Evolutionary conservation across 768 basidiomycete species (phyloP), one percentile per base, ranked within the genome.

Genomic region (Mrakia blollopis): DNA sequence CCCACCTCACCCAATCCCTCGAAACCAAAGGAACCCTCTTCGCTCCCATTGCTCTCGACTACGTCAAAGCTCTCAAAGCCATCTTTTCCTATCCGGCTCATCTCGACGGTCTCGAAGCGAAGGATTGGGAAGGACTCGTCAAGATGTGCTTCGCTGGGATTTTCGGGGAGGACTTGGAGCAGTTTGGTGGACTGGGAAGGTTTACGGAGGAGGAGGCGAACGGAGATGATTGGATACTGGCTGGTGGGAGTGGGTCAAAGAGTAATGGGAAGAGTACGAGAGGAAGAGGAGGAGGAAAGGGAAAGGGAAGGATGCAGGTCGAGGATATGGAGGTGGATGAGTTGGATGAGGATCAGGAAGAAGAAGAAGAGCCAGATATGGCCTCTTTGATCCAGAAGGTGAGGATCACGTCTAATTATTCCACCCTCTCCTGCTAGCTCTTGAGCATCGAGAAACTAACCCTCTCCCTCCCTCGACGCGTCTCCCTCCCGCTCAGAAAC

Each of bases 91-190:
- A 89, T 83, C 82, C 85, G 3, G 90, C 93, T 3, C 94, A 98
- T 83, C 85, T 95, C 74, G 91, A 95, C 62, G 89, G 91, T 80
- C 81, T 95, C 72, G 88, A 88, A 14, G 85, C 87, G 50, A 84
- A 85, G 0, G 84, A 80, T 44, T 98, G 96, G 96, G 82, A 89
- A 39, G 85, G 84, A 47, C 83, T 93, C 62, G 87, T 91, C 50
- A 88, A 89, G 79, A 84, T 92, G 57, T 88, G 87, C 54, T 94
- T 96, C 85, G 92, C 93, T 80, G 88, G 90, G 7, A 85, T 94
- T 32, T 78, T 62, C 30, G 72, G 61, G 32, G 77, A 78, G 52
- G 73, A 74, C 5, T 39, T 78, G 0, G 57, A 65, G 16, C 65
- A 68, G 37, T 28, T 57, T 8, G 67, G 71, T 9, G 57, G 35